Evolutionary conservation across 805 yeast genomes (phyloP).

Genomic region (Ogataea paraovalis): DNA sequence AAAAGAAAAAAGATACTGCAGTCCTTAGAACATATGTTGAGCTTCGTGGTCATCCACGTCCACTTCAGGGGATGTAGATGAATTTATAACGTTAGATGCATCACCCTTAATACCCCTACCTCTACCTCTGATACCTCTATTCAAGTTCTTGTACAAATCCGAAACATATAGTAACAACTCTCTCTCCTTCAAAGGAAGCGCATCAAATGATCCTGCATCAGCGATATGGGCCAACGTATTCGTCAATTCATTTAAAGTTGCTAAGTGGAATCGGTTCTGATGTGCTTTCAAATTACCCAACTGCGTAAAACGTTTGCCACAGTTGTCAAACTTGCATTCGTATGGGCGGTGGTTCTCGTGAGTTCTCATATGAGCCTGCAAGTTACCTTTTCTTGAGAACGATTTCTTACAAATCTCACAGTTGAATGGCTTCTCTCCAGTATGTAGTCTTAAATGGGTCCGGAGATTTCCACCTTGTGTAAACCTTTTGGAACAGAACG

Average conservation of each 20-base stretch:
- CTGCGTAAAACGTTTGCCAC: conserved; percentile 85
- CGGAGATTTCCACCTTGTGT: conserved; percentile 89
- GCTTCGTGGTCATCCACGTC: background rate
- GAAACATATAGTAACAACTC: conserved; percentile 75
- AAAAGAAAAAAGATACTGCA: too few relatives aligned
- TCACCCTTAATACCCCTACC: conserved; percentile 46
- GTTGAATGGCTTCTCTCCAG: conserved; percentile 87
- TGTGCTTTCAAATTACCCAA: conserved; percentile 91
- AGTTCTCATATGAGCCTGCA: conserved; percentile 81
- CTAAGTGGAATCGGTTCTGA: conserved; percentile 82
- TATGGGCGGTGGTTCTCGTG: conserved; percentile 78
- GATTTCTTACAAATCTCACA: conserved; percentile 74
- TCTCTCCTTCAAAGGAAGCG: conserved; percentile 57
- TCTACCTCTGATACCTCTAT: conserved; percentile 88
- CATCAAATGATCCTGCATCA: conserved; percentile 39
- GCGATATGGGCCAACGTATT: conserved; percentile 61
- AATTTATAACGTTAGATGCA: background rate
- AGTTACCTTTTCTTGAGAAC: conserved; percentile 87
- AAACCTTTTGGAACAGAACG: conserved; percentile 72
- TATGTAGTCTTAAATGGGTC: conserved; percentile 80
- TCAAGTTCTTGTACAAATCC: conserved; percentile 78
- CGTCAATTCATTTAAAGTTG: conserved; percentile 65
- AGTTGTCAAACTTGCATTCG: conserved; percentile 73
- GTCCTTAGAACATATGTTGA: background rate
- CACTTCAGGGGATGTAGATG: background rate